phyloP scores from a whole-genome alignment of 148 eudicot genomes.

The Tetragonia tetragonoides region DNA sequence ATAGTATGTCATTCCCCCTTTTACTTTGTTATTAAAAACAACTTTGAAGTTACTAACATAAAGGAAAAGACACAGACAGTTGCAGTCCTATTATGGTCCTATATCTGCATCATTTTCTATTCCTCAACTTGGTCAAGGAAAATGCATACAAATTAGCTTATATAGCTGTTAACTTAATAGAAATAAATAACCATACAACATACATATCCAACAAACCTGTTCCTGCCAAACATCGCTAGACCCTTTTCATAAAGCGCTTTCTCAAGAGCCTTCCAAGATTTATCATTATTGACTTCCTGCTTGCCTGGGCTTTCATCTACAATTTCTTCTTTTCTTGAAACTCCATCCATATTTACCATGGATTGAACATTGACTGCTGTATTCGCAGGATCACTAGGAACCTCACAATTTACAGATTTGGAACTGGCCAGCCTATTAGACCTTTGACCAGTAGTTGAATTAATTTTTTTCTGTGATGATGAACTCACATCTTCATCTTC shows the following conservation, averaged over 20 bases:
- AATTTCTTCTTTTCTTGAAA: constrained; percentile 60
- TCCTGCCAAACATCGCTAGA: constrained; percentile 86
- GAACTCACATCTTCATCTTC: constrained; percentile 51
- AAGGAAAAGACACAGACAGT: no score
- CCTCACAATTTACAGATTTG: constrained; percentile 40
- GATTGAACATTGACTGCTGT: constrained; percentile 31
- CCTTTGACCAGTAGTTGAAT: constrained; percentile 45
- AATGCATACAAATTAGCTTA: neutral
- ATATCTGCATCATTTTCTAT: neutral
- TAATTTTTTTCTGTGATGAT: constrained; percentile 44
- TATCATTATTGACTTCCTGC: constrained; percentile 45
- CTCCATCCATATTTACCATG: constrained; percentile 34
- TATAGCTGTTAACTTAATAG: no score
- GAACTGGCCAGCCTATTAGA: constrained; percentile 39
- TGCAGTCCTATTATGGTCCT: neutral
- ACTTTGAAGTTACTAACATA: neutral
- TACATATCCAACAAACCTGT: constrained; percentile 53
- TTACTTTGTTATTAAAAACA: neutral
- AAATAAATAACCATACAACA: neutral
- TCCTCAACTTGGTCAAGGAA: neutral
- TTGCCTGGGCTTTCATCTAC: constrained; percentile 63
- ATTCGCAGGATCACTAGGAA: constrained; percentile 33
- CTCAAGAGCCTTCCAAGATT: constrained; percentile 79
- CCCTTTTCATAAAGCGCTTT: constrained; percentile 89
- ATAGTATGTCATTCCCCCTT: neutral